These are phyloP conservation scores for Heliamphora pulchella DNA, from an alignment of 179 eudicot species.

Conservation along the genomic window DNA sequence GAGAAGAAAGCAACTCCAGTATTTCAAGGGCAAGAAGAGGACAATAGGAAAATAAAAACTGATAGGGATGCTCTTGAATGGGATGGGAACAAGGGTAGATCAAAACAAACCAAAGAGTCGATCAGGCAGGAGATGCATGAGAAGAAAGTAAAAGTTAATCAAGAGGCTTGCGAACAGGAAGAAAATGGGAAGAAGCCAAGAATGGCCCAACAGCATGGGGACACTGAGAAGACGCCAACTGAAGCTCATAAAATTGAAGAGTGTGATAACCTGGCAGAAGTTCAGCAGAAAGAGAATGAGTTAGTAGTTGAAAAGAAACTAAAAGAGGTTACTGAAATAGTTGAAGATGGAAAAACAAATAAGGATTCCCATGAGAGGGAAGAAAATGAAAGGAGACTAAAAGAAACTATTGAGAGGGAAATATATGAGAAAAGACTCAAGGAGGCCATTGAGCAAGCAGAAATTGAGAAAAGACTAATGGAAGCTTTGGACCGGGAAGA, in stretches of 20 bases:
- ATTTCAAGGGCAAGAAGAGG: constrained; percentile 20
- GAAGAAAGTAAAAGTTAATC: constrained; percentile 36
- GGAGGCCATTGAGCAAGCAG: constrained; percentile 23
- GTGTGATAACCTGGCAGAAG: constrained; percentile 16
- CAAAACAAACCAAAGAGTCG: constrained; percentile 30
- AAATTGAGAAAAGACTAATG: constrained; percentile 18
- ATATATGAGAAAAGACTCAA: constrained; percentile 18
- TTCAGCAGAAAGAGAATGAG: constrained; percentile 19
- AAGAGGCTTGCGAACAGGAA: constrained; percentile 28
- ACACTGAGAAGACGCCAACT: constrained; percentile 22
- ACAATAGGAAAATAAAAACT: constrained; percentile 5
- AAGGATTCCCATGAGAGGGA: constrained; percentile 22
- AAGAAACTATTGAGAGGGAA: constrained; percentile 15
- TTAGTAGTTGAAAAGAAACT: constrained; percentile 11
- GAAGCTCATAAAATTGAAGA: constrained; percentile 18
- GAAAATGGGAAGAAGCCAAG: constrained; percentile 11
- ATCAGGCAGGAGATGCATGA: constrained; percentile 35
- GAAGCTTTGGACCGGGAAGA: constrained; percentile 20
- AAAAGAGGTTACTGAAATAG: constrained; percentile 14
- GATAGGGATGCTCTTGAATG: constrained; percentile 21
- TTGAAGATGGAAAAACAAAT: constrained; percentile 16
- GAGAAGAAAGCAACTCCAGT: constrained; percentile 21
- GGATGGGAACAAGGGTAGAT: constrained; percentile 31
- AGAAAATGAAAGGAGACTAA: constrained; percentile 26
- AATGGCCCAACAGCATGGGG: constrained; percentile 26